Evolutionary conservation across 129 eudicot species (phyloP).

Genomic region (Gnaphalium uliginosum): DNA sequence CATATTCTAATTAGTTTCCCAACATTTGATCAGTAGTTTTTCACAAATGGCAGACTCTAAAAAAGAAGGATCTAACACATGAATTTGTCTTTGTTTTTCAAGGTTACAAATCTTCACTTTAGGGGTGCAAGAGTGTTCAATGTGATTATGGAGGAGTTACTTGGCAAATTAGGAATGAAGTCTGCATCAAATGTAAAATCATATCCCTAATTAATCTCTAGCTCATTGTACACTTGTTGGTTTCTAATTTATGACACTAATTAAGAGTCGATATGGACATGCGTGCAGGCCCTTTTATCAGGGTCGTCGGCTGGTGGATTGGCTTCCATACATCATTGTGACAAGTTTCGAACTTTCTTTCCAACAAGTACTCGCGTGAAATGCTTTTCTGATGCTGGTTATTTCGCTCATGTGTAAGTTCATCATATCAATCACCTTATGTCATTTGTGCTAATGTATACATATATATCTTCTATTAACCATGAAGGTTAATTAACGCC

Average conservation of each 20-base stretch:
- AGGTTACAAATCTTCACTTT: conserved; percentile 57
- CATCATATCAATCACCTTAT: neutral
- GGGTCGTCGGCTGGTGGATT: conserved; percentile 50
- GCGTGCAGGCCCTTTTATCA: conserved; percentile 37
- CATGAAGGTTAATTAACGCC: too few species aligned
- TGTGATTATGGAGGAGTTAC: conserved; percentile 45
- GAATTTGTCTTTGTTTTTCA: neutral
- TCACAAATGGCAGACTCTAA: too few species aligned
- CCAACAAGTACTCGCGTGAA: conserved; percentile 31
- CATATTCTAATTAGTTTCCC: too few species aligned
- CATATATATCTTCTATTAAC: too few species aligned
- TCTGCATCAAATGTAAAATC: conserved; percentile 44
- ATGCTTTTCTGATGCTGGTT: conserved; percentile 46
- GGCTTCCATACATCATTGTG: conserved; percentile 46
- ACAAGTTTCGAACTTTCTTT: conserved; percentile 32
- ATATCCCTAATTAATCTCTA: neutral
- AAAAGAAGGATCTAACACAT: neutral
- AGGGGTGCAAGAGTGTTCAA: conserved; percentile 60
- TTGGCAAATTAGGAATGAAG: conserved; percentile 47
- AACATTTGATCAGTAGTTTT: too few species aligned
- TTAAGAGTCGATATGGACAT: neutral
- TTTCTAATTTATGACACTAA: neutral
- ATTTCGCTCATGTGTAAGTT: conserved; percentile 47
- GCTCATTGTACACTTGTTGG: neutral
- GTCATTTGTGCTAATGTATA: neutral